Evolutionary conservation across 208 protist species (phyloP).

Genomic region (Trypanosomatidae sp.): DNA sequence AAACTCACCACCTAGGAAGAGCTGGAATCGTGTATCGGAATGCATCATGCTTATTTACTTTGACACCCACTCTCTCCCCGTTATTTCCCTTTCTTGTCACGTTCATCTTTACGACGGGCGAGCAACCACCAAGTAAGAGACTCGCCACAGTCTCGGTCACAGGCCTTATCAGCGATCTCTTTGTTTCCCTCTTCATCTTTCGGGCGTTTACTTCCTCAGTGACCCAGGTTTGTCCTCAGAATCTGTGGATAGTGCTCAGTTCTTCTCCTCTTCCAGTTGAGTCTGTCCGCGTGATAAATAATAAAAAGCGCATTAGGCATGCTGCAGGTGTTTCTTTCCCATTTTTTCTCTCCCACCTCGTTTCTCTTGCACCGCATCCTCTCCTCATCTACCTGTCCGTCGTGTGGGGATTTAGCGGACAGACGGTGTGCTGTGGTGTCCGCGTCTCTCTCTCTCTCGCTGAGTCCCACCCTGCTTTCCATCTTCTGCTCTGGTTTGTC

Average conservation of each 20-base stretch:
- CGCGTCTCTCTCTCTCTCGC: neutral
- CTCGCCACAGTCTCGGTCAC: neutral
- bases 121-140: neutral
- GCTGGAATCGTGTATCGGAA: neutral
- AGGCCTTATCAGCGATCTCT: neutral
- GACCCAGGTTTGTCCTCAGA: neutral
- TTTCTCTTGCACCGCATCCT: neutral
- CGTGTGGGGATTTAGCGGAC: neutral
- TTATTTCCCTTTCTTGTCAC: neutral
- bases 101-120: neutral
- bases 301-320: neutral
- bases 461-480: neutral
- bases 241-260: neutral
- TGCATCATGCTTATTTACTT: neutral
- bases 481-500: neutral
- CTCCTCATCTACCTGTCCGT: neutral
- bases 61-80: neutral
- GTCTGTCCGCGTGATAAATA: neutral
- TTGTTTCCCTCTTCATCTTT: neutral
- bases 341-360: conserved; percentile 10
- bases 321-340: neutral
- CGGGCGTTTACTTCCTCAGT: neutral
- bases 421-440: too few species aligned
- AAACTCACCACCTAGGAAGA: neutral
- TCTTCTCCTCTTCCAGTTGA: neutral